Conservation (phyloP, 2,329 filamentous ascomycete genomes). For the Aschersonia sp. region DNA sequence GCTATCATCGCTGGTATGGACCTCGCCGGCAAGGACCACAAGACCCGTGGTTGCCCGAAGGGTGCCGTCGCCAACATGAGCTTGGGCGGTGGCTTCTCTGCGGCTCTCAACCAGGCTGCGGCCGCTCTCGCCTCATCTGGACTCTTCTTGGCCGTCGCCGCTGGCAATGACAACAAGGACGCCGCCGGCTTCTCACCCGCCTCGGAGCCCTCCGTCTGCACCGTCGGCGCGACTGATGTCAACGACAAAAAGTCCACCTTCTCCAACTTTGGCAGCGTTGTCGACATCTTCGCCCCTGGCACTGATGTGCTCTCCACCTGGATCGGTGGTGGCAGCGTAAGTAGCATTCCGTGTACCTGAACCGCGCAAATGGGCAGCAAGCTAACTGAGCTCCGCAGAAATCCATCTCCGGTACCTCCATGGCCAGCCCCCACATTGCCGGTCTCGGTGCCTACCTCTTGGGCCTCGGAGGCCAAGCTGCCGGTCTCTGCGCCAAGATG, state of each 20-base stretch:
- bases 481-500: conserved; percentile 7
- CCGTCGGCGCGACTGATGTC: conserved; percentile 32
- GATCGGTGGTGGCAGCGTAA: conserved; percentile 21
- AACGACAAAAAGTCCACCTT: conserved; percentile 26
- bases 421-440: conserved; percentile 27
- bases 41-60: conserved; percentile 22
- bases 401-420: conserved; percentile 29
- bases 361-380: background rate
- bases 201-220: conserved; percentile 32
- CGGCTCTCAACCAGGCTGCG: conserved; percentile 35
- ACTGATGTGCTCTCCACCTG: conserved; percentile 31
- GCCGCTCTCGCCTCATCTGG: conserved; percentile 27
- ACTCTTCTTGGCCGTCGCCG: conserved; percentile 39
- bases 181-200: conserved; percentile 31
- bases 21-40: conserved; percentile 22
- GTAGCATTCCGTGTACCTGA: background rate
- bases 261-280: conserved; percentile 35
- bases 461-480: conserved; percentile 18
- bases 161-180: conserved; percentile 33
- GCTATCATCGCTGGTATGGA: conserved; percentile 31
- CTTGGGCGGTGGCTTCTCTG: conserved; percentile 31
- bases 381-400: conserved; percentile 2
- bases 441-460: conserved; percentile 30
- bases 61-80: conserved; percentile 42
- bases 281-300: conserved; percentile 39